phyloP scores from a whole-genome alignment of 306 rosid genomes.

The Begonia fuchsioides region DNA sequence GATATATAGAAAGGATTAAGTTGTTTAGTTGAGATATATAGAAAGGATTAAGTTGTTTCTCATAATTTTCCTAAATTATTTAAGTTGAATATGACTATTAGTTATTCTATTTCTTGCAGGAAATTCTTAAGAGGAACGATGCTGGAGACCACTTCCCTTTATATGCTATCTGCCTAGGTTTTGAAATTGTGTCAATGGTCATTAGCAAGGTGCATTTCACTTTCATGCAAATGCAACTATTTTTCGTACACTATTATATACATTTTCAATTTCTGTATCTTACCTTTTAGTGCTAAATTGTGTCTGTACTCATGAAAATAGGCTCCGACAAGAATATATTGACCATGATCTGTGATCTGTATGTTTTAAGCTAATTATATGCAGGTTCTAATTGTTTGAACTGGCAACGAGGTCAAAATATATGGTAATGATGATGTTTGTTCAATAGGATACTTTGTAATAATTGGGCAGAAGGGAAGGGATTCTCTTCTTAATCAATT shows the following conservation, averaged over 20 bases:
- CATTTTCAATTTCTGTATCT: not conserved
- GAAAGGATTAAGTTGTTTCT: not conserved
- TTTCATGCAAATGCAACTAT: too few relatives aligned
- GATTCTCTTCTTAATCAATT: too few relatives aligned
- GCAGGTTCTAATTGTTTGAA: too few relatives aligned
- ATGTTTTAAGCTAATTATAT: not conserved
- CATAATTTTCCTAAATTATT: too few relatives aligned
- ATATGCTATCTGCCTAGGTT: slow-evolving; percentile 68
- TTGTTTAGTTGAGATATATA: too few relatives aligned
- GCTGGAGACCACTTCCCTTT: slow-evolving; percentile 76
- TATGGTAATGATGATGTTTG: too few relatives aligned
- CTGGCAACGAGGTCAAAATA: too few relatives aligned
- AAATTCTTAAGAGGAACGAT: slow-evolving; percentile 61
- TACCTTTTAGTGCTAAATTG: not conserved
- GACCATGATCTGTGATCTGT: not conserved
- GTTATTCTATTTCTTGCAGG: slow-evolving; percentile 33
- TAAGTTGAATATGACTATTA: not conserved
- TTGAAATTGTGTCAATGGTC: slow-evolving; percentile 65
- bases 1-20: not conserved
- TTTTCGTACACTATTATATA: not conserved
- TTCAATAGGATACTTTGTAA: too few relatives aligned
- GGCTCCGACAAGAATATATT: not conserved
- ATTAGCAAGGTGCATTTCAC: slow-evolving; percentile 42
- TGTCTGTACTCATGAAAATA: too few relatives aligned
- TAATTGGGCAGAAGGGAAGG: too few relatives aligned